Evolutionary conservation across 2,329 filamentous ascomycete species (phyloP).

Genomic region (Sclerotinia sclerotiorum): DNA sequence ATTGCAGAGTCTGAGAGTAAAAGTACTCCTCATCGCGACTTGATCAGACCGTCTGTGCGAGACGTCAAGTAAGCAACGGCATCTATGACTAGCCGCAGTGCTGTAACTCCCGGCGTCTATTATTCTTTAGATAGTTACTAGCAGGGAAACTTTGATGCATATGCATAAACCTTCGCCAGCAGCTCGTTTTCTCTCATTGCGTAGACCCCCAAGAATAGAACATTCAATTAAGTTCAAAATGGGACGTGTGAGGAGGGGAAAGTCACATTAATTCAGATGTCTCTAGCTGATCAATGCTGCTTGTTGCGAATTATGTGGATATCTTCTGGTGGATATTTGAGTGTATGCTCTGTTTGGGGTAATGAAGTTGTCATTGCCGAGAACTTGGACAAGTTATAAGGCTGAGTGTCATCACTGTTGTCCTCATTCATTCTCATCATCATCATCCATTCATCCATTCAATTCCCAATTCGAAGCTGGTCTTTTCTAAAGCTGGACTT

Average conservation of each 20-base stretch:
- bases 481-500: background rate
- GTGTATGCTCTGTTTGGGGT: constrained; percentile 5
- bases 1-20: background rate
- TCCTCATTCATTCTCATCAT: background rate
- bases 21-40: background rate
- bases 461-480: background rate
- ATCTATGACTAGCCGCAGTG: constrained; percentile 3
- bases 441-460: constrained; percentile 4
- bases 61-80: constrained; percentile 3
- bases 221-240: background rate
- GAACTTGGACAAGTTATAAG: constrained; percentile 14
- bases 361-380: background rate
- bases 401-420: background rate
- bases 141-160: background rate
- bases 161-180: constrained; percentile 12
- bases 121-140: background rate
- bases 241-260: background rate
- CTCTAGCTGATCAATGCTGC: background rate
- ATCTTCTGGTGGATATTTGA: background rate
- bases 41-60: constrained; percentile 11
- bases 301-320: constrained; percentile 8
- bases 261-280: background rate
- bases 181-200: background rate
- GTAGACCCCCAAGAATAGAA: constrained; percentile 14
- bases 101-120: background rate